Conservation (phyloP, 768 basidiomycete species). For the Sporobolomyces roseus region DNA sequence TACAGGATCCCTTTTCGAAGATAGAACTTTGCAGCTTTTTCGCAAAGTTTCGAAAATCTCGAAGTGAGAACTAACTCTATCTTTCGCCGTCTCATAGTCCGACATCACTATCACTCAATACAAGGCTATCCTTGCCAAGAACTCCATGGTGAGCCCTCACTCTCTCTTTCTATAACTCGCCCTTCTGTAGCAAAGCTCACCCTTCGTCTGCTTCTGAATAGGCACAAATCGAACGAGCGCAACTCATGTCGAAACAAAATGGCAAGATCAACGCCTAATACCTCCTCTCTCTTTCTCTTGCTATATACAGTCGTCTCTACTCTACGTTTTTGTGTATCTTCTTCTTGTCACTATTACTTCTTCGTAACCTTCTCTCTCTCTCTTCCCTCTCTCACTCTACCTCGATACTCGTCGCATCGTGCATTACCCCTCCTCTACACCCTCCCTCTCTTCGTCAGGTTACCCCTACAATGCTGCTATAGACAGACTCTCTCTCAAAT, state of each 20-base stretch:
- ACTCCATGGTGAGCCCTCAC: slow-evolving; percentile 9
- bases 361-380: neutral
- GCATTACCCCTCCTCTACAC: too few relatives aligned
- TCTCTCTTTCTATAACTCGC: too few relatives aligned
- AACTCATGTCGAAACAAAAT: slow-evolving; percentile 19
- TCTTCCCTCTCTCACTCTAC: neutral
- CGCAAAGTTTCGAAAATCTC: neutral
- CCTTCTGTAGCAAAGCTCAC: too few relatives aligned
- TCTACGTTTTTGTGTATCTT: neutral
- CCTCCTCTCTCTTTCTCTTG: neutral
- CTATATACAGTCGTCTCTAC: slow-evolving; percentile 3
- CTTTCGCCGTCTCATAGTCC: neutral
- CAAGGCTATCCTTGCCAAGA: slow-evolving; percentile 11
- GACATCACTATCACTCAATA: slow-evolving; percentile 10
- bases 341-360: neutral
- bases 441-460: too few relatives aligned
- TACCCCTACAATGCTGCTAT: too few relatives aligned
- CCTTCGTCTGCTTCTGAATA: too few relatives aligned
- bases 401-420: too few relatives aligned
- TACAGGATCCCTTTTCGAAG: neutral
- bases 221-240: slow-evolving; percentile 25
- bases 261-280: slow-evolving; percentile 31
- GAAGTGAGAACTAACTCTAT: too few relatives aligned
- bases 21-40: neutral
- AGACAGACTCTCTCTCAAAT: too few relatives aligned